These are phyloP conservation scores for Rhodotorula mucilaginosa DNA, from an alignment of 1,284 basidiomycete genomes.

Conservation along the genomic window DNA sequence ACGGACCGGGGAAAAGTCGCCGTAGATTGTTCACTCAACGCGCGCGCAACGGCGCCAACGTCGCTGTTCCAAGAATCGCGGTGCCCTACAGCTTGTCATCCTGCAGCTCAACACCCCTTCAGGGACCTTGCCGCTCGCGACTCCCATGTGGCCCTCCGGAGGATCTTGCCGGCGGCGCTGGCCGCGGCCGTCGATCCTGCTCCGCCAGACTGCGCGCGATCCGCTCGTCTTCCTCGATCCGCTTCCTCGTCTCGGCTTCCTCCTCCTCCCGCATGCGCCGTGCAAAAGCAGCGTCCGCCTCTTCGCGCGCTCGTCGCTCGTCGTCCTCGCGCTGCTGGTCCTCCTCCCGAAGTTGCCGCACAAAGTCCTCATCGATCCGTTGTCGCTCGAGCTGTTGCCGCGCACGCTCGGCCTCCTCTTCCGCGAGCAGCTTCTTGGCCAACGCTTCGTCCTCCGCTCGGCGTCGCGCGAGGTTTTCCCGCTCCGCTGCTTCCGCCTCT, in stretches of 20 bases:
- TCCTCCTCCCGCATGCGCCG: slow-evolving; percentile 12
- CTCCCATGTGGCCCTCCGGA: too few relatives aligned
- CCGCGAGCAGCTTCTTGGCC: slow-evolving; percentile 13
- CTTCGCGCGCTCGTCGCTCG: slow-evolving; percentile 12
- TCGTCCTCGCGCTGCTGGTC: slow-evolving; percentile 5
- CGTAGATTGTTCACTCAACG: too few relatives aligned
- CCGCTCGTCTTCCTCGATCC: slow-evolving; percentile 27
- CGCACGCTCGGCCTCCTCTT: slow-evolving; percentile 9
- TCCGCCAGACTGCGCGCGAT: slow-evolving; percentile 26
- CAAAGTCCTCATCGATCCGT: slow-evolving; percentile 24
- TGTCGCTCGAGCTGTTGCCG: slow-evolving; percentile 11
- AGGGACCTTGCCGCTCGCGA: background rate
- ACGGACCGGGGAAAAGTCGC: too few relatives aligned
- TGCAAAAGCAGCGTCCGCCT: slow-evolving; percentile 13
- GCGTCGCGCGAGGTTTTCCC: background rate
- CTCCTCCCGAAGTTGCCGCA: slow-evolving; percentile 25
- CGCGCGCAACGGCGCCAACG: too few relatives aligned
- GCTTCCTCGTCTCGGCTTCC: slow-evolving; percentile 2
- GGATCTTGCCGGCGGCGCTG: too few relatives aligned
- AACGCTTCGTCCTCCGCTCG: slow-evolving; percentile 21
- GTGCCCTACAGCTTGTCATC: too few relatives aligned
- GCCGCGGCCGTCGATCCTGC: background rate
- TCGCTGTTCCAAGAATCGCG: too few relatives aligned
- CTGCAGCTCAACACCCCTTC: background rate
- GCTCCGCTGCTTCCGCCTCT: slow-evolving; percentile 22